Evolutionary conservation across 2,329 filamentous ascomycete genomes (phyloP).

Genomic region (Cytospora paraplurivora): DNA sequence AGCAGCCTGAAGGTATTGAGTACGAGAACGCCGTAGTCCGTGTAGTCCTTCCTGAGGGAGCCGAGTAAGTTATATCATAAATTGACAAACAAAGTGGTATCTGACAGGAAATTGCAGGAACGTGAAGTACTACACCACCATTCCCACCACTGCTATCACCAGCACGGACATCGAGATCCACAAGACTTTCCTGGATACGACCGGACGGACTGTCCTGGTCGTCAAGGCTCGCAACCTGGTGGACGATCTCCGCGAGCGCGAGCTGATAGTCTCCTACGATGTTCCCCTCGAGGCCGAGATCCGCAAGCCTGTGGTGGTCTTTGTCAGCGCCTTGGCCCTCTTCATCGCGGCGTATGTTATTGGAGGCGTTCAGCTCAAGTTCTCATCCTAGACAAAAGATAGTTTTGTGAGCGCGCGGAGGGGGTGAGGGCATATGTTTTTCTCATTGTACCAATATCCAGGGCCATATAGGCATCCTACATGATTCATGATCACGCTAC

Average conservation of each 20-base stretch:
- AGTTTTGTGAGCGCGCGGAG: conserved; percentile 31
- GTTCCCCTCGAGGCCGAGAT: conserved; percentile 73
- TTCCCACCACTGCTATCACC: conserved; percentile 66
- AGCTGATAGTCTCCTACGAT: conserved; percentile 86
- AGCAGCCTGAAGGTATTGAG: conserved; percentile 79
- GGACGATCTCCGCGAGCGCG: conserved; percentile 83
- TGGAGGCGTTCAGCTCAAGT: conserved; percentile 79
- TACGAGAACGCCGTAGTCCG: conserved; percentile 81
- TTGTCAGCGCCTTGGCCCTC: conserved; percentile 70
- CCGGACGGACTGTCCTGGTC: conserved; percentile 80
- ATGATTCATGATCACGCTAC: conserved; percentile 13
- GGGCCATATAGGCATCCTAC: conserved; percentile 11
- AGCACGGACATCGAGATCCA: conserved; percentile 63
- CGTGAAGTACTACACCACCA: conserved; percentile 72
- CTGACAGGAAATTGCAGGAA: conserved; percentile 63
- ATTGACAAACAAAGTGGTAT: neutral
- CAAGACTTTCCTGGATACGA: conserved; percentile 90
- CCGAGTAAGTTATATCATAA: conserved; percentile 61
- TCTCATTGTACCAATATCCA: conserved; percentile 18
- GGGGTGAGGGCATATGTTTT: neutral
- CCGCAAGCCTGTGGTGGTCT: conserved; percentile 84
- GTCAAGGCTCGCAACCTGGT: conserved; percentile 84
- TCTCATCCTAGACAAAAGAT: conserved; percentile 46
- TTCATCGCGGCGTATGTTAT: conserved; percentile 76
- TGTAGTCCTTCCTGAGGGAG: conserved; percentile 88